Base-by-base conservation (phyloP, 208 protist genomes). In the Vickermania ingenoplastis region DNA sequence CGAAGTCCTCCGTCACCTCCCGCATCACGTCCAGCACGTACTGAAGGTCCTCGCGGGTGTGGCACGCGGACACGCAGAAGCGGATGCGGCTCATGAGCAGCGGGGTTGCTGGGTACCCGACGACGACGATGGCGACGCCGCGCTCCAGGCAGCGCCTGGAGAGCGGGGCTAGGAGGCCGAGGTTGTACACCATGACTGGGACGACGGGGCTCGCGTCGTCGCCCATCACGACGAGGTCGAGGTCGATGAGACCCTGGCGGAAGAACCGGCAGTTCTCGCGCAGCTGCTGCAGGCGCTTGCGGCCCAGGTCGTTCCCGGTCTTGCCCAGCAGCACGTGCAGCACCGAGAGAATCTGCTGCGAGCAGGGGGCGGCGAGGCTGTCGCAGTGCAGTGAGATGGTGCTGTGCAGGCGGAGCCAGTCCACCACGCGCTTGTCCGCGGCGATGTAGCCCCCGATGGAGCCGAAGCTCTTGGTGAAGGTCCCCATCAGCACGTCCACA, bases 401-500 rank as follows among this genome's bases (percentile, higher is more conserved):
- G 62, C 75, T 83, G 65, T 83, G 75, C 21, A 65, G 60, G 53
- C 81, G 82, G 0, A 97, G 56, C 59, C 89, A 81, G 59, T 83
- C 69, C 60, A 94, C 84, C 41, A 90, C 53, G 22, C 53, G 65
- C 65, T 77, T 64, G 28, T 97, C 91, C 3, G 82, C 87, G 1
- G 95, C 95, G 36, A 99, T 80, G 82, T 98, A 99, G 26, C 97
- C 97, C 53, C 97, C 97, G 57, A 97, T 94, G 63, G 82, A 83
- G 61, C 96, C 97, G 65, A 98, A 97, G 61, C 85, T 97, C 80
- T 99, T 99, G 30, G 91, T 98, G 54, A 99, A 95, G 29, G 97
- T 99, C 31, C 96, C 95, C 73, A 96, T 95, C 52, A 98, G 86
- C 53, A 98, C 87, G 59, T 98, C 96, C 13, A 98, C 74, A 41